Base-by-base conservation (phyloP, 208 protist genomes). In the Leishmania gerbilli region DNA sequence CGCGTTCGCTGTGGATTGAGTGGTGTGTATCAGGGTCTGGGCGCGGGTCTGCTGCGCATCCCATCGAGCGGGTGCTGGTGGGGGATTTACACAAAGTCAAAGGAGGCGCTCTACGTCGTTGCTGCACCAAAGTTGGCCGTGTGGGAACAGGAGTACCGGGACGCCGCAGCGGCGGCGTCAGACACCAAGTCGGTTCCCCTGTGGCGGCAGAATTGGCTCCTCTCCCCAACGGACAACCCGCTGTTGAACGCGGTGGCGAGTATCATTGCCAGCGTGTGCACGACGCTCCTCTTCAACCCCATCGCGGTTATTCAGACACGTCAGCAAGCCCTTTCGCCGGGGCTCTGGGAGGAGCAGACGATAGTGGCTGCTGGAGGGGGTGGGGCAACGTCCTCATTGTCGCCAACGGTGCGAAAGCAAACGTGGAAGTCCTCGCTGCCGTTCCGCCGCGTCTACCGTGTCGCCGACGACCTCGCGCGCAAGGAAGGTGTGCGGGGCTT, bases 41-140 rank as follows among this genome's bases (percentile, higher is more conserved):
- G 84, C 47, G 91, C 92, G 0, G 92, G 91, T 6, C 79, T 97
- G 55, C 81, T 91, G 77, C 88, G 86, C 47, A 86, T 97, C 31
- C 94, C 94, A 8, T 91, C 91, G 19, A 95, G 89, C 75, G 94
- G 92, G n/a, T 84, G 89, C 71, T 97, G 94, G 94, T 97, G 94
- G 93, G 89, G 83, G 0, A 65, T 94, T 21, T 97, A 97, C 81
- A 95, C 91, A 2, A 91, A 93, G 76, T 81, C 86, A 19, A 97
- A 97, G 77, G 86, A 90, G 72, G 69, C 56, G 13, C 79, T 97
- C 34, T 97, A 97, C 84, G 88, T 80, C n/a, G 58, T 84, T 3
- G 82, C 87, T 60, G 85, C 87, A 21, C 94, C 94, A 5, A 87
- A 76, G 11, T 84, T 97, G 49, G 51, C 72, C 2, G 83, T 58